Percentiles rank a stretch among this genome's conserved stretches.
Conservation (phyloP, 768 basidiomycete genomes). For the Russula brevipes region DNA sequence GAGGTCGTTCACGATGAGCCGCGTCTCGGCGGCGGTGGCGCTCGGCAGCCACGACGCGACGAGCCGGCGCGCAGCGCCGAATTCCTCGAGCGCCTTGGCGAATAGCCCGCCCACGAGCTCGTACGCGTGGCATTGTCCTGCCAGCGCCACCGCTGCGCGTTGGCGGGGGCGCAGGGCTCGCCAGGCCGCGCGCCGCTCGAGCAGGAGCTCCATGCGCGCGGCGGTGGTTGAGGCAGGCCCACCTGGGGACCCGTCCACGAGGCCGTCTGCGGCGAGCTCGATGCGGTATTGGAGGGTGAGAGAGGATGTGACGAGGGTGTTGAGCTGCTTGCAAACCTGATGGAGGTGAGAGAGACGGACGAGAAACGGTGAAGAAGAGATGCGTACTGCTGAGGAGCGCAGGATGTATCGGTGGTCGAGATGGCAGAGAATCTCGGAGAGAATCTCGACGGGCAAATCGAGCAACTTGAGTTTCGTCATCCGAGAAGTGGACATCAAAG, state of each 20-base stretch:
- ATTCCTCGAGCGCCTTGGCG: slow-evolving; percentile 28
- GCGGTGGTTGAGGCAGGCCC: slow-evolving; percentile 24
- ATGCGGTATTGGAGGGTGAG: slow-evolving; percentile 32
- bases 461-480: slow-evolving; percentile 2
- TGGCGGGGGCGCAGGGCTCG: slow-evolving; percentile 30
- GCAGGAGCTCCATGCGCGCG: slow-evolving; percentile 35
- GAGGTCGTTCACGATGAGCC: slow-evolving; percentile 34
- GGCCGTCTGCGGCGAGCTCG: slow-evolving; percentile 32
- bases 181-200: slow-evolving; percentile 37
- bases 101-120: slow-evolving; percentile 59
- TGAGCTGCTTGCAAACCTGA: slow-evolving; percentile 29
- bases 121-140: slow-evolving; percentile 45
- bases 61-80: slow-evolving; percentile 26
- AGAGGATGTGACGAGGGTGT: slow-evolving; percentile 25
- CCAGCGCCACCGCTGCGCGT: slow-evolving; percentile 29
- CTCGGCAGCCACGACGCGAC: slow-evolving; percentile 30
- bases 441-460: slow-evolving; percentile 18
- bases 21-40: slow-evolving; percentile 9
- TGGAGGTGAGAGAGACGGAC: neutral
- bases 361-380: too few relatives aligned
- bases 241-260: slow-evolving; percentile 27
- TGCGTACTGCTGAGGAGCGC: slow-evolving; percentile 1
- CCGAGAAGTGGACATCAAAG: neutral
- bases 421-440: slow-evolving; percentile 8
- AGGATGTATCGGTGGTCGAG: slow-evolving; percentile 11